Conservation (phyloP, 345 rosid species). For the Populus deltoides region DNA sequence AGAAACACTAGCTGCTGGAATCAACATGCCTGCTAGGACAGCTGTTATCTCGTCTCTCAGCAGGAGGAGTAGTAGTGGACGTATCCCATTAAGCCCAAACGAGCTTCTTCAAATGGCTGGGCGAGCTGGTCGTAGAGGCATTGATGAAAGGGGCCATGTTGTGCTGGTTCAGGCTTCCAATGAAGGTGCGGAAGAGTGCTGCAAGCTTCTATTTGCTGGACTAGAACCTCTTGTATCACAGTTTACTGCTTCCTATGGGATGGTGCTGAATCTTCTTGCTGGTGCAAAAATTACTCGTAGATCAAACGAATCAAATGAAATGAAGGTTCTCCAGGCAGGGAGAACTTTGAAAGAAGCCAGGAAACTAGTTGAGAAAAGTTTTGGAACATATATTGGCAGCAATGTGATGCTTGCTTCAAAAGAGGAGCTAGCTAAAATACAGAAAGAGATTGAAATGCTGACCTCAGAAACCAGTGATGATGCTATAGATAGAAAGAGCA, state of each 20-base stretch:
- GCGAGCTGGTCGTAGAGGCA: slow-evolving; percentile 97
- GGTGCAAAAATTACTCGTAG: slow-evolving; percentile 67
- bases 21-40: slow-evolving; percentile 98
- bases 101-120: slow-evolving; percentile 97
- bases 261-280: slow-evolving; percentile 90
- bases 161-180: slow-evolving; percentile 73
- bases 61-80: slow-evolving; percentile 67
- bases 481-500: slow-evolving; percentile 76
- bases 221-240: slow-evolving; percentile 90
- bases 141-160: slow-evolving; percentile 79
- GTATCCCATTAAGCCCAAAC: slow-evolving; percentile 70
- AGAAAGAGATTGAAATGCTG: slow-evolving; percentile 64
- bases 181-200: slow-evolving; percentile 94
- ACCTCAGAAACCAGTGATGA: slow-evolving; percentile 70
- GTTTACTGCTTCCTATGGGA: slow-evolving; percentile 96
- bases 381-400: slow-evolving; percentile 93
- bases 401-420: slow-evolving; percentile 88
- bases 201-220: slow-evolving; percentile 82
- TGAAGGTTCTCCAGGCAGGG: slow-evolving; percentile 54
- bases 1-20: slow-evolving; percentile 96
- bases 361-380: slow-evolving; percentile 88
- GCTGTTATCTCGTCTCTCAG: slow-evolving; percentile 84
- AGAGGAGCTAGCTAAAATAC: slow-evolving; percentile 75
- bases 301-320: slow-evolving; percentile 50
- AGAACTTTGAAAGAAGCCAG: slow-evolving; percentile 90